phyloP scores from a whole-genome alignment of 768 basidiomycete species.

The Trametes maxima region DNA sequence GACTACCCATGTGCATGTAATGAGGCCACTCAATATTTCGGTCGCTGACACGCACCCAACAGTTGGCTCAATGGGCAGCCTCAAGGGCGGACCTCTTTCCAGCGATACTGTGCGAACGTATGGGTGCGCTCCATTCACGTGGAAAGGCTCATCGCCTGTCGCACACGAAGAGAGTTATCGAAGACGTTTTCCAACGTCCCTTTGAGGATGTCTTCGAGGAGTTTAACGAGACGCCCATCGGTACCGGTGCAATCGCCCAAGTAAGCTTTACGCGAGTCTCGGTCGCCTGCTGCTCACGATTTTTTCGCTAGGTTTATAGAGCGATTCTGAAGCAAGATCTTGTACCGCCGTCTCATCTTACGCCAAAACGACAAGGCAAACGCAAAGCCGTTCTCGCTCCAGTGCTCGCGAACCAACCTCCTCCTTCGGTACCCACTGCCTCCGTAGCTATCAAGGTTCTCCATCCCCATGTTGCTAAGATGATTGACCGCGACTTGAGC shows the following conservation, averaged over 20 bases:
- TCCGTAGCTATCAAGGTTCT: constrained; percentile 95
- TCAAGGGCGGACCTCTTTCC: constrained; percentile 95
- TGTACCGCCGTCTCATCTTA: constrained; percentile 82
- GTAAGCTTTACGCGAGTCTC: constrained; percentile 34
- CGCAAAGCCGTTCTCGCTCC: constrained; percentile 55
- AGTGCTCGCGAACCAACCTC: constrained; percentile 50
- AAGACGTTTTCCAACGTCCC: constrained; percentile 77
- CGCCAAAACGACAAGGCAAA: constrained; percentile 64
- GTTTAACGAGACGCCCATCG: constrained; percentile 86
- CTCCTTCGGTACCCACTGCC: constrained; percentile 75
- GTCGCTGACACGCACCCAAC: not conserved
- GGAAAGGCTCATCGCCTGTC: constrained; percentile 77
- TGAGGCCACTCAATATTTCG: not conserved
- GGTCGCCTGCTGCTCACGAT: not conserved
- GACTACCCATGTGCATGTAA: not conserved
- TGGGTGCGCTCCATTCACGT: constrained; percentile 88
- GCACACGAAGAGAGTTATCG: constrained; percentile 82
- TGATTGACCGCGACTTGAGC: constrained; percentile 84
- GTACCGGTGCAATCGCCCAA: constrained; percentile 99
- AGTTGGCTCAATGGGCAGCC: constrained; percentile 99
- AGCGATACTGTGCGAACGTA: constrained; percentile 74
- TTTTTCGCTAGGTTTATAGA: constrained; percentile 70
- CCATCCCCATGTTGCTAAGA: constrained; percentile 83
- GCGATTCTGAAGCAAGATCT: constrained; percentile 84
- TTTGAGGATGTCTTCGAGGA: constrained; percentile 91